phyloP scores from a whole-genome alignment of 23 red algal species.

The Cyanidium caldarium region DNA sequence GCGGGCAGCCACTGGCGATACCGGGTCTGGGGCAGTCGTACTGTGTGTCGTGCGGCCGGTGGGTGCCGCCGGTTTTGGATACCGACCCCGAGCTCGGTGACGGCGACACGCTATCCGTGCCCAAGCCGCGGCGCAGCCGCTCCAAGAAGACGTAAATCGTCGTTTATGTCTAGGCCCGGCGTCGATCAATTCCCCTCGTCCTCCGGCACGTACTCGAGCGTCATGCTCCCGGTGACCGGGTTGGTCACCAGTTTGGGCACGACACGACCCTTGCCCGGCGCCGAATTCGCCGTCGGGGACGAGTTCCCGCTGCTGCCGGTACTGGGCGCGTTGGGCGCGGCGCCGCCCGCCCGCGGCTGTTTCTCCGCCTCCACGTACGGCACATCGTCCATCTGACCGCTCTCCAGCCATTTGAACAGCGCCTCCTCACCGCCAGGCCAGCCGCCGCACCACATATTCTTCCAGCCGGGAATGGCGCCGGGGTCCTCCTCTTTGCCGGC shows the following conservation, averaged over 20 bases:
- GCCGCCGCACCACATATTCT: neutral
- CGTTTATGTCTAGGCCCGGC: neutral
- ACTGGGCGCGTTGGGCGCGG: neutral
- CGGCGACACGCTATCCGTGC: neutral
- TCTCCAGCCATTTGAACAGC: slow-evolving; percentile 4
- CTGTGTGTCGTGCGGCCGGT: neutral
- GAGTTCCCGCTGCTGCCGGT: neutral
- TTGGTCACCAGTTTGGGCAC: neutral
- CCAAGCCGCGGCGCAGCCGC: neutral
- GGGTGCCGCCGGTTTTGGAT: neutral
- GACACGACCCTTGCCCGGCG: neutral
- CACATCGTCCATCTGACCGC: neutral
- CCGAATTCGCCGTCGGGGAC: neutral
- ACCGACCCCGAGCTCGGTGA: neutral
- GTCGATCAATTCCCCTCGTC: neutral
- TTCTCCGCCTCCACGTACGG: slow-evolving; percentile 2
- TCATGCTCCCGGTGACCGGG: neutral
- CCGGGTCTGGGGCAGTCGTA: neutral
- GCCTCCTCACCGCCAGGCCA: neutral
- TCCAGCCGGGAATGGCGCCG: neutral
- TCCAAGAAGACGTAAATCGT: neutral
- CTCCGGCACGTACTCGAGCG: neutral
- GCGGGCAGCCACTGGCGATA: neutral
- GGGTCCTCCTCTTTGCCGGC: neutral
- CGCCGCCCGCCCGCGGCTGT: neutral